These are phyloP conservation scores for Nemania bipapillata DNA, from an alignment of 2,329 filamentous ascomycete species.

Conservation along the genomic window DNA sequence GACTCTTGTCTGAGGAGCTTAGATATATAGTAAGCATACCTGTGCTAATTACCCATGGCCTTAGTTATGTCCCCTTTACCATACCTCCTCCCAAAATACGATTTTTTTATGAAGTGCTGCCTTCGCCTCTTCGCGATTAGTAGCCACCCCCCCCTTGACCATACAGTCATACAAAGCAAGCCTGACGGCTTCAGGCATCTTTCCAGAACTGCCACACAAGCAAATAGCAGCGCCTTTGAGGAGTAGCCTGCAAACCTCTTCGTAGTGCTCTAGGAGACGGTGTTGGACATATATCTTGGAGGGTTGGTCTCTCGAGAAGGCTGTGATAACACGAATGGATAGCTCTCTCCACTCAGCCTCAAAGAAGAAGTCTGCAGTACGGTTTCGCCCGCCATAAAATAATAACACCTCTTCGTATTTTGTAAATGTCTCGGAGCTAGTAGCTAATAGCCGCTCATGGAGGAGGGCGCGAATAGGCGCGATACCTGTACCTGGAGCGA, in stretches of 20 bases:
- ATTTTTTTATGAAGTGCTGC: slow-evolving; percentile 43
- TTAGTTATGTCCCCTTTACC: slow-evolving; percentile 53
- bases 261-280: slow-evolving; percentile 59
- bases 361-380: slow-evolving; percentile 82
- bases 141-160: slow-evolving; percentile 52
- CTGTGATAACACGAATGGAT: slow-evolving; percentile 66
- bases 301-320: slow-evolving; percentile 75
- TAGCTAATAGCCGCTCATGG: slow-evolving; percentile 70
- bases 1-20: background rate
- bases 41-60: too few relatives aligned
- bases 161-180: slow-evolving; percentile 63
- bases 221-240: slow-evolving; percentile 59
- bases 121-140: slow-evolving; percentile 55
- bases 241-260: slow-evolving; percentile 54
- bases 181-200: slow-evolving; percentile 68
- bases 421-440: slow-evolving; percentile 16
- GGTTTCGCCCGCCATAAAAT: slow-evolving; percentile 86
- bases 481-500: slow-evolving; percentile 87
- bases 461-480: slow-evolving; percentile 85
- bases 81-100: slow-evolving; percentile 68
- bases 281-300: slow-evolving; percentile 69
- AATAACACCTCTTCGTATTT: slow-evolving; percentile 59
- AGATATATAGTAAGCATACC: background rate
- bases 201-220: slow-evolving; percentile 67
- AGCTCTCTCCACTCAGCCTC: slow-evolving; percentile 74